Evolutionary conservation across 1,139 yeast genomes (phyloP).

Genomic region (Magnusiomyces starmeri): DNA sequence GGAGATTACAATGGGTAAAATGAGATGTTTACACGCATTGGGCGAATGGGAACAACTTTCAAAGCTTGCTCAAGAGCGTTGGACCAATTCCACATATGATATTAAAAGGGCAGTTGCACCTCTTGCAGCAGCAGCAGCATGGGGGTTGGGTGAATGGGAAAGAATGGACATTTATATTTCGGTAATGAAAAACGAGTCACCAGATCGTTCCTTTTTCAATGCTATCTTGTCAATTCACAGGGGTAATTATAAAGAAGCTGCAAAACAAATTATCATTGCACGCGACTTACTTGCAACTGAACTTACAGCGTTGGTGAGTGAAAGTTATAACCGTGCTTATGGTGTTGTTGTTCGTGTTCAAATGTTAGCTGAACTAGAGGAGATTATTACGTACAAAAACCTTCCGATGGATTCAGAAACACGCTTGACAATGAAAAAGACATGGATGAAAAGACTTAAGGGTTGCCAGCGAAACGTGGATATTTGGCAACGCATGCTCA

Average conservation of each 20-base stretch:
- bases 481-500: conserved; percentile 94
- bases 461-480: conserved; percentile 97
- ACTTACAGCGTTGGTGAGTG: conserved; percentile 88
- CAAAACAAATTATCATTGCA: conserved; percentile 70
- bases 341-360: conserved; percentile 95
- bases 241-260: conserved; percentile 77
- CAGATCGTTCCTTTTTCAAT: conserved; percentile 89
- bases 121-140: conserved; percentile 95
- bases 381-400: conserved; percentile 80
- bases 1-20: conserved; percentile 92
- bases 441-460: conserved; percentile 87
- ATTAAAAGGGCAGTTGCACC: conserved; percentile 88
- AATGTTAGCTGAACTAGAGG: conserved; percentile 94
- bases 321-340: conserved; percentile 93
- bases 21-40: conserved; percentile 94
- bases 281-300: conserved; percentile 88
- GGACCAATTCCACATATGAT: conserved; percentile 69
- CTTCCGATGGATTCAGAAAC: conserved; percentile 78
- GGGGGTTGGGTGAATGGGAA: conserved; percentile 99
- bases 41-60: conserved; percentile 97
- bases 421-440: conserved; percentile 69
- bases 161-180: conserved; percentile 85
- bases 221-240: conserved; percentile 83
- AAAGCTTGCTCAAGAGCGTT: conserved; percentile 76
- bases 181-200: conserved; percentile 87